Evolutionary conservation across 148 eudicot species (phyloP).

Genomic region (Chenopodium berlandieri): DNA sequence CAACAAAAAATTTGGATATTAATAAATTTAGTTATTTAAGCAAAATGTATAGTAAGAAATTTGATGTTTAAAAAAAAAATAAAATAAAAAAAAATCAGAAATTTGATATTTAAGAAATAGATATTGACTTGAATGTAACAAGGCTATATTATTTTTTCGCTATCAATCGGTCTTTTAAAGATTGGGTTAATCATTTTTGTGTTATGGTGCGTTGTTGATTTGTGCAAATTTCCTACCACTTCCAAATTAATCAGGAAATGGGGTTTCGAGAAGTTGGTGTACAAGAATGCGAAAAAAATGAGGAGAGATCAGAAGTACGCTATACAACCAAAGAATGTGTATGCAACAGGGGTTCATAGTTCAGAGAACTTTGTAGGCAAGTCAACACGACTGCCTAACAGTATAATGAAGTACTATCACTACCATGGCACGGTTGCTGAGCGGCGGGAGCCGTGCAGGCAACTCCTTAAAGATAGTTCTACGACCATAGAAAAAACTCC

Average conservation of each 20-base stretch:
- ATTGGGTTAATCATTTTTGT: too few relatives aligned
- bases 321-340: slow-evolving; percentile 58
- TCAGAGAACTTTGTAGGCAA: slow-evolving; percentile 52
- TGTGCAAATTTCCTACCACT: neutral
- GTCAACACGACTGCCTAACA: slow-evolving; percentile 40
- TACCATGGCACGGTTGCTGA: slow-evolving; percentile 67
- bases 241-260: slow-evolving; percentile 42
- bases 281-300: slow-evolving; percentile 46
- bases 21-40: too few relatives aligned
- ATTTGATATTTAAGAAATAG: too few relatives aligned
- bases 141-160: too few relatives aligned
- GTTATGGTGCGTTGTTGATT: too few relatives aligned
- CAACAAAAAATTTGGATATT: too few relatives aligned
- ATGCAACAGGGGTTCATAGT: slow-evolving; percentile 80
- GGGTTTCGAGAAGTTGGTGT: slow-evolving; percentile 90
- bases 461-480: slow-evolving; percentile 32
- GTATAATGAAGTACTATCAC: slow-evolving; percentile 56
- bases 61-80: too few relatives aligned
- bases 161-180: too few relatives aligned
- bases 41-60: too few relatives aligned
- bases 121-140: too few relatives aligned
- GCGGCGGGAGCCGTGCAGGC: slow-evolving; percentile 56
- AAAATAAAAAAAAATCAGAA: too few relatives aligned
- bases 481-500: slow-evolving; percentile 43
- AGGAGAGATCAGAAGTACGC: slow-evolving; percentile 77